Evolutionary conservation across 2,329 filamentous ascomycete species (phyloP), one percentile per base, ranked within the genome.

Genomic region (Penicillium sp.): DNA sequence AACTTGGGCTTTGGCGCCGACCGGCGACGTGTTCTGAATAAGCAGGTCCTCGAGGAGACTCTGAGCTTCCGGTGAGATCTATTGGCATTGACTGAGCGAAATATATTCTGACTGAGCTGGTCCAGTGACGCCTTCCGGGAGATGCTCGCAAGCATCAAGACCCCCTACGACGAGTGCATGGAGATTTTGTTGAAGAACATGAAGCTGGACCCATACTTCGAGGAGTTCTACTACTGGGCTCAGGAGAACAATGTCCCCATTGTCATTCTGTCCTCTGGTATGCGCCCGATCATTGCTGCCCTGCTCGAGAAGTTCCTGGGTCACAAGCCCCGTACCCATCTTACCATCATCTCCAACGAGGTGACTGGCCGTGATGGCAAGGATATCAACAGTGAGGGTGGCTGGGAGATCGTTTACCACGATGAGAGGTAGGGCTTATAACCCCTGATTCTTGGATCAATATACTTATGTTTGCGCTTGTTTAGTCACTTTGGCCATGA

Each of bases 271-370:
- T 94, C 89, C 59, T 90, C 89, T 43, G 94, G 94, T 61, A 97
- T 99, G 94, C 83, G 86, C 65, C 93, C 93, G 35, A 85, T 97
- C 66, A 97, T 99, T 72, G 85, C 87, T 58, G 90, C 89, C 15
- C 81, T 97, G 61, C 81, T 99, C 56, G 83, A 88, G 59, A 86
- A 89, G 65, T 82, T 96, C 49, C 81, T 97, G 3, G 93, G 92
- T n/a, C 86, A 89, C 27, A 87, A 89, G 64, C 84, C 86, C 31
- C 81, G 85, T 46, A 66, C 61, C 52, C 69, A 92, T 69, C 88
- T 97, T 70, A 87, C 94, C 75, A 94, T 99, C 69, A 87, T 97
- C 59, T 90, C 89, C 78, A 99, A 97, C 75, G 80, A 92, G 62
- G 90, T 93, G 9, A 81, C 79, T 56, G 83, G 62, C 69, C 83